A percentile compares a stretch with the other conserved stretches of the same genome.
These are phyloP conservation scores for Haematococcus lacustris DNA, from an alignment of 139 green algal species.

Conservation along the genomic window DNA sequence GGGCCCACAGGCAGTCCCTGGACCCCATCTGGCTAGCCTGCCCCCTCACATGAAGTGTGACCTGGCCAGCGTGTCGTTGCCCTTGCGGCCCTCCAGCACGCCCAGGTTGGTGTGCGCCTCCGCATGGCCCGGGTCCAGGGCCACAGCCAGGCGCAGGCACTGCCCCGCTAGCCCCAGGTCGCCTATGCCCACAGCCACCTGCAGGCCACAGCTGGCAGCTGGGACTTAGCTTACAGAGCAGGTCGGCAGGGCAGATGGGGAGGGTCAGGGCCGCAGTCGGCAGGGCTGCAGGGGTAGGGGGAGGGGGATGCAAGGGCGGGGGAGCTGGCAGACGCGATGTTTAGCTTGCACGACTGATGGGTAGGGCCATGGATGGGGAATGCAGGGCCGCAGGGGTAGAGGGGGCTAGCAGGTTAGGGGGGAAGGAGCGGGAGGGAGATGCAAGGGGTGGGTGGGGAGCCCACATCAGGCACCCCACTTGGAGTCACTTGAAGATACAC, in stretches of 20 bases:
- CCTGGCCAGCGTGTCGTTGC: conserved; percentile 38
- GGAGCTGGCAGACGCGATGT: too few species aligned
- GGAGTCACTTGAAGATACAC: too few species aligned
- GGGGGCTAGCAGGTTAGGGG: too few species aligned
- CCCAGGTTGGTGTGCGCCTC: conserved; percentile 74
- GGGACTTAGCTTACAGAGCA: not conserved
- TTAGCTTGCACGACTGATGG: too few species aligned
- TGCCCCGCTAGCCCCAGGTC: conserved; percentile 67
- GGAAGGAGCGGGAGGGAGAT: too few species aligned
- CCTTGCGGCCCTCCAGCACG: conserved; percentile 62
- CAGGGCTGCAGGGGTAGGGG: not conserved
- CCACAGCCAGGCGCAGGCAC: conserved; percentile 54
- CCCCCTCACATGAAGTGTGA: conserved; percentile 17
- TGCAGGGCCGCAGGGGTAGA: not conserved
- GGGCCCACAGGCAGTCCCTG: too few species aligned
- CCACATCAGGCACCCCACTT: too few species aligned
- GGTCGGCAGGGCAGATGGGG: too few species aligned
- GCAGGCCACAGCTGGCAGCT: conserved; percentile 1
- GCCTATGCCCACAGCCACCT: conserved; percentile 66
- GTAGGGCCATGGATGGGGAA: not conserved
- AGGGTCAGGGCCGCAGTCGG: too few species aligned
- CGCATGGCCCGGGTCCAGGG: conserved; percentile 57
- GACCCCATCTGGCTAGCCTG: too few species aligned
- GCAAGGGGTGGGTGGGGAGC: too few species aligned
- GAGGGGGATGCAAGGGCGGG: not conserved